Conservation (phyloP, 208 protist genomes). For the Acanthamoeba castellanii region DNA sequence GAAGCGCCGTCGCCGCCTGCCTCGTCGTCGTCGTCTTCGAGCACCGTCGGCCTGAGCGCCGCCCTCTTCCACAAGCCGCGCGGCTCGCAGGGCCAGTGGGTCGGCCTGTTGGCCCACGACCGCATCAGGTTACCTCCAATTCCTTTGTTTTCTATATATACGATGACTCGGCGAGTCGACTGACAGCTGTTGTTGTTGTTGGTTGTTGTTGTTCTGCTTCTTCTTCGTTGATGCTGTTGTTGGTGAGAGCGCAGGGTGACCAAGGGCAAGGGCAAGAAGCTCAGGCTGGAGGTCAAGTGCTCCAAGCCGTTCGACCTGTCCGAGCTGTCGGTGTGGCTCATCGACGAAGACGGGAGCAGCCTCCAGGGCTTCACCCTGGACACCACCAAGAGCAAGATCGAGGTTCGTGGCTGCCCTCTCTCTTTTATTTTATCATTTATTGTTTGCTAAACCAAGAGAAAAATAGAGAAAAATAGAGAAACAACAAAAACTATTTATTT, state of each 20-base stretch:
- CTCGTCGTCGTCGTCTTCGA: background rate
- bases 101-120: conserved; percentile 17
- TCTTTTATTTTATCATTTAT: background rate
- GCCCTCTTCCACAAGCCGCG: conserved; percentile 64
- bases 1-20: background rate
- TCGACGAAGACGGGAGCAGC: background rate
- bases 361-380: conserved; percentile 17
- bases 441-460: background rate
- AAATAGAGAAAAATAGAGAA: too few species aligned
- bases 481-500: too few species aligned
- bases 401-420: background rate
- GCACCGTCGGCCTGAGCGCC: background rate
- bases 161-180: background rate
- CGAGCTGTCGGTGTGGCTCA: conserved; percentile 20
- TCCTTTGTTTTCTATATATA: background rate
- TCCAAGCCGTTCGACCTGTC: background rate
- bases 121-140: background rate
- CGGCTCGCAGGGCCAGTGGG: conserved; percentile 49
- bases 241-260: conserved; percentile 8
- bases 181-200: background rate
- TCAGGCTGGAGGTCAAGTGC: conserved; percentile 18
- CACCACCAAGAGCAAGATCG: conserved; percentile 68
- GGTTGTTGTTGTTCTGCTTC: background rate
- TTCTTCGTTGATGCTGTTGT: background rate
- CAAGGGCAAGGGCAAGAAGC: conserved; percentile 72